A percentile compares a stretch with the other conserved stretches of the same genome.
Conservation (phyloP, 306 rosid genomes). For the Quercus glauca region DNA sequence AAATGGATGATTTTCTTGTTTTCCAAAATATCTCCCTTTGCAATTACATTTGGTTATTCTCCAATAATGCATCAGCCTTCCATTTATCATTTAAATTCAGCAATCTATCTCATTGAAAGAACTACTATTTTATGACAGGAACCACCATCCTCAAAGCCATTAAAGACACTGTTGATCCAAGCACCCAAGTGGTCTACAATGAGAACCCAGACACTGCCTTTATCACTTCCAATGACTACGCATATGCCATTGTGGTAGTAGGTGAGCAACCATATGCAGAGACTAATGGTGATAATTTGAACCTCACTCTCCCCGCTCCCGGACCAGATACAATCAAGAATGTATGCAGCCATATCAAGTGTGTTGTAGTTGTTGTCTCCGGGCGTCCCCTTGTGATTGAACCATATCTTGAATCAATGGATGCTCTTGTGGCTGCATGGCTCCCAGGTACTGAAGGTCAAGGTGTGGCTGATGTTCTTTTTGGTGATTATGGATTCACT, state of each 20-base stretch:
- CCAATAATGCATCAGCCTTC: background rate
- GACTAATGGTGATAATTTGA: background rate
- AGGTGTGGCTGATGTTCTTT: conserved; percentile 3
- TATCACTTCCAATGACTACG: background rate
- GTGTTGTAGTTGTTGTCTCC: background rate
- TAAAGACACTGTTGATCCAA: conserved; percentile 1
- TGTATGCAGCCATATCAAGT: background rate
- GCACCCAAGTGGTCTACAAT: conserved; percentile 3
- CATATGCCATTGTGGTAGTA: background rate
- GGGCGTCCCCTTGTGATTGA: conserved; percentile 1
- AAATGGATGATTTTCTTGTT: background rate
- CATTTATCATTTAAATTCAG: background rate
- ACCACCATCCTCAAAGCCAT: background rate
- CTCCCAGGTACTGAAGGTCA: background rate
- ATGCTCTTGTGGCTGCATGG: conserved; percentile 11
- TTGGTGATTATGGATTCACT: background rate
- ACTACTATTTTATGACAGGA: background rate
- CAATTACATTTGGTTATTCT: background rate
- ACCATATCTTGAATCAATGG: background rate
- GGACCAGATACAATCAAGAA: background rate
- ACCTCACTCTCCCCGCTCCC: background rate
- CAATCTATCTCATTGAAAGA: background rate
- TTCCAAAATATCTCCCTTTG: background rate
- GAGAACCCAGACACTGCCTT: conserved; percentile 3
- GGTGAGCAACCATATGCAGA: conserved; percentile 3